These are phyloP conservation scores for Thermoascus crustaceus DNA, from an alignment of 2,329 filamentous ascomycete genomes.

Conservation along the genomic window DNA sequence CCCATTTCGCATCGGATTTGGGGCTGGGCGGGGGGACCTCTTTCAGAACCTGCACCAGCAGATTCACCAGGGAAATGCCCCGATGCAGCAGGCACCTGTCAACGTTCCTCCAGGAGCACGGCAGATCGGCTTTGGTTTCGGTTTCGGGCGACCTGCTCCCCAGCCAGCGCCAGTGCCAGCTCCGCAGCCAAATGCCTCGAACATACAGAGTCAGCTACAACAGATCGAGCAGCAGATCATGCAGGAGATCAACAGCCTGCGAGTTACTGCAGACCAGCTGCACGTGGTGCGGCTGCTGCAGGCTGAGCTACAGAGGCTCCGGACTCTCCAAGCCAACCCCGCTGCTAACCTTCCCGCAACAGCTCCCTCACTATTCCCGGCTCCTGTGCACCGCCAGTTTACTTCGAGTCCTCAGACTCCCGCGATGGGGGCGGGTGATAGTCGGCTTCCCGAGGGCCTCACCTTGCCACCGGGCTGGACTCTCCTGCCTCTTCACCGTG, in stretches of 20 bases:
- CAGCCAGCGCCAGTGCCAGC: slow-evolving; percentile 11
- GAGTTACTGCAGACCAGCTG: slow-evolving; percentile 59
- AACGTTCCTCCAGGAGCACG: slow-evolving; percentile 24
- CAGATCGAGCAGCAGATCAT: slow-evolving; percentile 62
- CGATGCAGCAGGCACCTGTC: slow-evolving; percentile 26
- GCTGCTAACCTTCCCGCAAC: slow-evolving; percentile 5
- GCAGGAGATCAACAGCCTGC: slow-evolving; percentile 57
- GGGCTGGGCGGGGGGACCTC: slow-evolving; percentile 50
- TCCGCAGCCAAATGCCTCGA: slow-evolving; percentile 16
- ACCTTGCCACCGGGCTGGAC: slow-evolving; percentile 47
- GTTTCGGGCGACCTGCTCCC: slow-evolving; percentile 28
- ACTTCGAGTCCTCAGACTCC: slow-evolving; percentile 20
- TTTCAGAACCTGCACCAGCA: slow-evolving; percentile 60
- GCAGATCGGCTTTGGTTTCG: slow-evolving; percentile 35
- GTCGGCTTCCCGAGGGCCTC: slow-evolving; percentile 43
- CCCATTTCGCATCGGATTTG: slow-evolving; percentile 64
- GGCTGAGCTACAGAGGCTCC: slow-evolving; percentile 58
- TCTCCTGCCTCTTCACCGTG: slow-evolving; percentile 37
- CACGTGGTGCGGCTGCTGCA: slow-evolving; percentile 60
- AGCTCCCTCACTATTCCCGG: slow-evolving; percentile 8
- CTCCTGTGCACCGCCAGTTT: slow-evolving; percentile 22
- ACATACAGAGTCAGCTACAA: slow-evolving; percentile 52
- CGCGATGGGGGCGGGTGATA: slow-evolving; percentile 34
- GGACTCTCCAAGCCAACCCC: slow-evolving; percentile 38
- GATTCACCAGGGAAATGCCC: slow-evolving; percentile 44